Base-by-base conservation (phyloP, 2,329 filamentous ascomycete species). In the Fusarium globosum region DNA sequence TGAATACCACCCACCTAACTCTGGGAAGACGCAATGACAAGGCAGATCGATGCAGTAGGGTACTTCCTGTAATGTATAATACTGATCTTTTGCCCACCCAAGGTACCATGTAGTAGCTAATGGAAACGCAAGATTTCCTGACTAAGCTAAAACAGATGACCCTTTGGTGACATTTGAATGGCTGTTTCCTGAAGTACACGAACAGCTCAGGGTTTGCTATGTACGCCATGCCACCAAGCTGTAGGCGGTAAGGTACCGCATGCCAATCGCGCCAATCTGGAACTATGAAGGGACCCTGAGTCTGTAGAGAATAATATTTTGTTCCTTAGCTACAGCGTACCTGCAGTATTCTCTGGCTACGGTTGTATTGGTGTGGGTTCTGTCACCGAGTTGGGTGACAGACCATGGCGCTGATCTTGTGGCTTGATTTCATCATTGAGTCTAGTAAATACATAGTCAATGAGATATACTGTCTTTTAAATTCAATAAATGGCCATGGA, bases 41-140 rank as follows among this genome's bases (percentile, higher is more conserved):
- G 76, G 76, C 69, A 71, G 66, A 74, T 73, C 70, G 68, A 71
- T 72, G 69, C 61, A 74, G 65, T 65, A 74, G 72, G 68, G 69
- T 71, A 65, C 73, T 46, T 74, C 26, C 36, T 15, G 36, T 49
- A 49, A 30, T 21, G 60, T 33, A 36, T 18, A 23, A 13, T 43
- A 49, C 41, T 48, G 65, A 67, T 65, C 61, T 62, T 57, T 46
- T 23, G 20, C 20, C 14, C 23, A 38, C 18, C 18, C 20, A 28
- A 21, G 23, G 51, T 55, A 41, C 51, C 20, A 26, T 14, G 51
- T 38, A 68, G 39, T 28, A 68, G 39, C 53, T 63, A 65, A 69
- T 61, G 21, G 26, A 46, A 71, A 30, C 38, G 33, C 49, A 26
- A 21, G 23, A 48, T n/a, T n/a, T n/a, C 28, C 51, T 71, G 59